Evolutionary conservation across 179 eudicot species (phyloP), one percentile per base, ranked within the genome.

Genomic region (Silene noctiflora): DNA sequence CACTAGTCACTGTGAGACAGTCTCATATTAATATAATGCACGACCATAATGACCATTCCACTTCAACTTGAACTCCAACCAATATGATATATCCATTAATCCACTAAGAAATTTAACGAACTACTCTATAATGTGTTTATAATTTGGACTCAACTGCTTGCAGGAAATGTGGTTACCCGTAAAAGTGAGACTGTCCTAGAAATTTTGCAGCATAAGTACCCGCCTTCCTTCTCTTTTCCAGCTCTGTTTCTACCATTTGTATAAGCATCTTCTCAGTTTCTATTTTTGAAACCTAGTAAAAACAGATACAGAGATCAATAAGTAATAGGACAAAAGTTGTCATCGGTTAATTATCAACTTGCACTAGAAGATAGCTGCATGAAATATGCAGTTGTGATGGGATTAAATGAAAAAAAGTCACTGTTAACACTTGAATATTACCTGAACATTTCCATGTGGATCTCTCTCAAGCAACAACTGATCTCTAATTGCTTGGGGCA

Each of bases 231-330:
- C 94, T 88, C 51, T 83, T 85, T 78, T 88, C 94, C 84, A 96
- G 77, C 78, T 95, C 98, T 62, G 91, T 87, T 84, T 93, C 98
- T 72, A 90, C 99, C 99, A 96, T 96, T 81, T 96, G 94, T 78
- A 93, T 96, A 78, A 96, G 96, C 97, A 93, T 93, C 85, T 91
- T 96, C 79, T 93, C 98, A 22, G 99, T 96, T 86, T 93, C 98
- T 61, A 96, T 93, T 84, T 93, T 93, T 59, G 98, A 97, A 82
- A 93, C 99, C 99, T 95, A 81, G 14, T 72, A 61, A 67, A 27
- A 55, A 27, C 42, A 51, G 63, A 8, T 12, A 39, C 42, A 16
- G 2, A 53, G 74, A 55, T 71, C 46, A 71, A 55, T 71, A 14
- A 14, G 13, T 21, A 24, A 53, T 35, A 24, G 35, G 35, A 70